A percentile compares a stretch with the other conserved stretches of the same genome.
phyloP scores from a whole-genome alignment of 495 filamentous ascomycete genomes.

The Stereocaulon alpinum region DNA sequence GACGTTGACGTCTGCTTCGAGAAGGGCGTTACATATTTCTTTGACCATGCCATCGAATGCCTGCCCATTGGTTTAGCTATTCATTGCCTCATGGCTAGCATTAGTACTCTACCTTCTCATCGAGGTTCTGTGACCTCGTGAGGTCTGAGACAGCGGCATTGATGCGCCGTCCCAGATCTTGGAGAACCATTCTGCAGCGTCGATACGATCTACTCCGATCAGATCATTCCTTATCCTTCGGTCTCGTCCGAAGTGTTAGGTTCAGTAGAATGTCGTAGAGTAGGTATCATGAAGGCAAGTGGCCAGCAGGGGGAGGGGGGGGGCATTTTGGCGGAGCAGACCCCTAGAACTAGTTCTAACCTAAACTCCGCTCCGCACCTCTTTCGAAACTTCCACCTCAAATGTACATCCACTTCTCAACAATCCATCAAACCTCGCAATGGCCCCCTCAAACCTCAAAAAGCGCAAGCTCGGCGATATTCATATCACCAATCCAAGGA shows the following conservation, averaged over 20 bases:
- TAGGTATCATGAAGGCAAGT: neutral
- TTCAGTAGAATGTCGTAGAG: neutral
- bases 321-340: slow-evolving; percentile 15
- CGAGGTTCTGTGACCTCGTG: slow-evolving; percentile 80
- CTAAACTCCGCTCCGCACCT: neutral
- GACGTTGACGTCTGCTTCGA: slow-evolving; percentile 95
- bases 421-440: slow-evolving; percentile 20
- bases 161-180: slow-evolving; percentile 97
- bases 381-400: neutral
- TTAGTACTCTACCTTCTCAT: slow-evolving; percentile 66
- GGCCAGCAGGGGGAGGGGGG: slow-evolving; percentile 18
- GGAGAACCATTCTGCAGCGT: slow-evolving; percentile 71
- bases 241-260: neutral
- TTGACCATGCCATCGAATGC: slow-evolving; percentile 97
- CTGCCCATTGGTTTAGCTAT: slow-evolving; percentile 35
- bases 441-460: slow-evolving; percentile 38
- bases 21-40: slow-evolving; percentile 85
- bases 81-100: neutral
- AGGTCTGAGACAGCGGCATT: slow-evolving; percentile 92
- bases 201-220: slow-evolving; percentile 1
- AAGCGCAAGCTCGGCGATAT: slow-evolving; percentile 44
- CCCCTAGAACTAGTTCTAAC: neutral
- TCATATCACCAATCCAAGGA: slow-evolving; percentile 35
- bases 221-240: neutral
- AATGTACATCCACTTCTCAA: no score